Percentiles rank a stretch among this genome's conserved stretches.
Conservation (phyloP, 2,329 filamentous ascomycete species). For the Proliferodiscus dingleyae region DNA sequence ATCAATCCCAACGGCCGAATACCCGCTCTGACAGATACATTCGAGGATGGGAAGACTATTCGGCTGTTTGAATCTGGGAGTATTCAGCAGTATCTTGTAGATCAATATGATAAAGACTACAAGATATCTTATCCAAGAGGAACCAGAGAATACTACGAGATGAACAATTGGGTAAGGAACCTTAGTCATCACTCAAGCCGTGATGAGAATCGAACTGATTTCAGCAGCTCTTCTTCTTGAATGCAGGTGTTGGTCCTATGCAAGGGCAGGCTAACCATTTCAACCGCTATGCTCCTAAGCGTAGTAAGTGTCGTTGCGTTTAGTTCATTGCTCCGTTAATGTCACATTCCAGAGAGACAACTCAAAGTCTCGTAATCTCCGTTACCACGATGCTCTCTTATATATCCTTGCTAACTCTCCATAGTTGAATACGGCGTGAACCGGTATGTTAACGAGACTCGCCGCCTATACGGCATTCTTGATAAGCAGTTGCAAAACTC, state of each 20-base stretch:
- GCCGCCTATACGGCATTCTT: constrained; percentile 74
- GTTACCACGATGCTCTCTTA: too few species aligned
- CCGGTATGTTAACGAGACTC: constrained; percentile 77
- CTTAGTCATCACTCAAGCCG: too few species aligned
- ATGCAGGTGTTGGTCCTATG: constrained; percentile 77
- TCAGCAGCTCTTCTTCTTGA: constrained; percentile 60
- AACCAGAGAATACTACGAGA: constrained; percentile 71
- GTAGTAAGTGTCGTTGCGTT: constrained; percentile 38
- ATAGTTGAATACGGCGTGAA: constrained; percentile 72
- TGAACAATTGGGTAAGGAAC: constrained; percentile 66
- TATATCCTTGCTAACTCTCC: neutral
- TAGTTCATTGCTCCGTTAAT: too few species aligned
- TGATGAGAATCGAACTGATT: constrained; percentile 2
- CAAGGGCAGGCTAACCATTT: constrained; percentile 85
- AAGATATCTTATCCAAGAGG: constrained; percentile 76
- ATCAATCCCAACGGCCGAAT: constrained; percentile 95
- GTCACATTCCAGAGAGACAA: neutral
- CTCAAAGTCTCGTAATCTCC: neutral
- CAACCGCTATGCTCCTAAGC: constrained; percentile 72
- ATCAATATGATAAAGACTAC: constrained; percentile 75
- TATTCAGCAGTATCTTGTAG: constrained; percentile 79
- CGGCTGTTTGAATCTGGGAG: constrained; percentile 77
- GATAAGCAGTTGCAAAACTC: constrained; percentile 63
- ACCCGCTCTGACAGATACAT: constrained; percentile 77
- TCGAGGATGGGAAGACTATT: constrained; percentile 67